Percentiles rank a stretch among this genome's conserved stretches.
Evolutionary conservation across 2,329 filamentous ascomycete genomes (phyloP).

Genomic region (Herpomyces periplanetae): DNA sequence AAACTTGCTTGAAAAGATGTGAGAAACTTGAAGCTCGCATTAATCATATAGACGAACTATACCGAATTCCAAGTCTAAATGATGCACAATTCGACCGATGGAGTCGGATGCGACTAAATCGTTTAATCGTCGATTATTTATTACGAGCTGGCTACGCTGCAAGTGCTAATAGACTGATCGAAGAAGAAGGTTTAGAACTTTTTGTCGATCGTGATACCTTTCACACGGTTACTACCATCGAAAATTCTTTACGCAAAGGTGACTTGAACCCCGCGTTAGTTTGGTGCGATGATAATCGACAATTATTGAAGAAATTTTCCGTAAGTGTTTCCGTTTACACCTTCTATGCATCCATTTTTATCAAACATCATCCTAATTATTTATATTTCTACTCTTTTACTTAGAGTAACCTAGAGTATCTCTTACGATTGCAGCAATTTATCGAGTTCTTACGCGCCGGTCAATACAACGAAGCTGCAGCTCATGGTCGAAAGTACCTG

Average conservation of each 20-base stretch:
- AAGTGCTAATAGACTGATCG: conserved; percentile 32
- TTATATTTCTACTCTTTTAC: conserved; percentile 1
- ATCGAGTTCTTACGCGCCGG: conserved; percentile 47
- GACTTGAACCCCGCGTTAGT: conserved; percentile 38
- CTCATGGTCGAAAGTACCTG: conserved; percentile 47
- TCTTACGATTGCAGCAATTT: conserved; percentile 70
- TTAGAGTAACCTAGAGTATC: conserved; percentile 53
- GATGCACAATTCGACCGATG: conserved; percentile 82
- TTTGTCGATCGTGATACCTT: conserved; percentile 71
- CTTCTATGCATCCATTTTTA: neutral
- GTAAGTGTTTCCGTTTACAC: conserved; percentile 10
- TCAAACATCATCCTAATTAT: conserved; percentile 1
- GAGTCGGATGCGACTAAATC: conserved; percentile 40
- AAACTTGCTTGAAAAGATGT: too few relatives aligned
- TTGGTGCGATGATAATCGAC: conserved; percentile 82
- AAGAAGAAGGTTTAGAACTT: conserved; percentile 31
- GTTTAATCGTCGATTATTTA: conserved; percentile 68
- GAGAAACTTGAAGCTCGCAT: conserved; percentile 39
- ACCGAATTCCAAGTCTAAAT: conserved; percentile 35
- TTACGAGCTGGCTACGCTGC: conserved; percentile 42
- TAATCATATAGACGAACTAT: conserved; percentile 38
- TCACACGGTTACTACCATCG: conserved; percentile 35
- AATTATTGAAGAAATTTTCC: conserved; percentile 52
- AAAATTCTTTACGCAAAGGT: conserved; percentile 24
- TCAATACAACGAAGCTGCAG: conserved; percentile 26